A percentile compares a stretch with the other conserved stretches of the same genome.
phyloP scores from a whole-genome alignment of 2,329 filamentous ascomycete genomes.

The Rutstroemia sp. region DNA sequence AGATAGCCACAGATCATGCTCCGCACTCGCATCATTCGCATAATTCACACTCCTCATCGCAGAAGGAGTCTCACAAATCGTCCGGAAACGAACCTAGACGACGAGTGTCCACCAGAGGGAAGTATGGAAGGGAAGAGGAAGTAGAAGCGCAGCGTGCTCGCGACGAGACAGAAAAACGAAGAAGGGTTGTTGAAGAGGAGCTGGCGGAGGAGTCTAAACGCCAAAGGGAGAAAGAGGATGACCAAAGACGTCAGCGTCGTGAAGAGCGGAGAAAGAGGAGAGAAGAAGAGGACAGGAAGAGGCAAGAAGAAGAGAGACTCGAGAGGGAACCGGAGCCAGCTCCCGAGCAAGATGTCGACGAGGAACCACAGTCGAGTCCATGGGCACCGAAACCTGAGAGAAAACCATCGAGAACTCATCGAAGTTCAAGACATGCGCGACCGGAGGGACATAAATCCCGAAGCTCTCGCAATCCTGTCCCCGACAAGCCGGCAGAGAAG shows the following conservation, averaged over 20 bases:
- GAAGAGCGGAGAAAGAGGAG: conserved; percentile 2
- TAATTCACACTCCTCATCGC: conserved; percentile 5
- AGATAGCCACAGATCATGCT: conserved; percentile 3
- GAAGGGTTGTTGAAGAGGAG: conserved; percentile 1
- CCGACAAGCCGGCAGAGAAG: conserved; percentile 4
- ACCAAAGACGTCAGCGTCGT: neutral
- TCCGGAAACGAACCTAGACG: conserved; percentile 9
- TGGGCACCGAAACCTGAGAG: neutral
- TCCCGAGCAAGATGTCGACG: neutral
- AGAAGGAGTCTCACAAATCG: neutral
- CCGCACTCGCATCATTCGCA: conserved; percentile 7
- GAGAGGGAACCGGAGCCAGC: neutral
- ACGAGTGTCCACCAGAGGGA: conserved; percentile 12
- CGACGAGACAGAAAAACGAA: conserved; percentile 19
- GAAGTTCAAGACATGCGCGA: conserved; percentile 2
- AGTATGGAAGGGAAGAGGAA: conserved; percentile 19
- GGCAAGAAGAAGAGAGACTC: neutral
- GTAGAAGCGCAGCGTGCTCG: conserved; percentile 18
- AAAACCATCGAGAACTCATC: neutral
- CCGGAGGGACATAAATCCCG: neutral
- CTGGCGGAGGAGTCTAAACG: neutral
- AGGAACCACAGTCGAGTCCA: neutral
- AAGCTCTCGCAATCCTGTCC: neutral
- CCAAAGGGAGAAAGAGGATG: conserved; percentile 5
- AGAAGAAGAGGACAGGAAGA: neutral